Evolutionary conservation across 2,329 filamentous ascomycete species (phyloP).

Genomic region (Alternaria hordeiaustralica): DNA sequence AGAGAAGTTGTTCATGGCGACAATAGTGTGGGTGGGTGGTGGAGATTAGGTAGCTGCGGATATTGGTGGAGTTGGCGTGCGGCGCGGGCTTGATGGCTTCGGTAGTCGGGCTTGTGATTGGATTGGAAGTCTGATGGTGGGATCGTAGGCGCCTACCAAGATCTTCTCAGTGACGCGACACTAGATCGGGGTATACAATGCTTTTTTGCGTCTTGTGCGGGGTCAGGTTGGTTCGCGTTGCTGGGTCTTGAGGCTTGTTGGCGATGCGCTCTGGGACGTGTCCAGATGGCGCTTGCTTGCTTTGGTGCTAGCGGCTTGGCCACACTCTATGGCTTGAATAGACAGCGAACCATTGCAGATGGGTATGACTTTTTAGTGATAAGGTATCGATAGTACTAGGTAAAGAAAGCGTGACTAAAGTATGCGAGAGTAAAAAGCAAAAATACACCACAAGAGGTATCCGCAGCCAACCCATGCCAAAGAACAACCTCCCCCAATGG

Average conservation of each 20-base stretch:
- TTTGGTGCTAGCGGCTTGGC: conserved; percentile 10
- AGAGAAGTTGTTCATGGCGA: conserved; percentile 47
- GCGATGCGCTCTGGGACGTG: not conserved
- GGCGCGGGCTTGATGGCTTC: conserved; percentile 12
- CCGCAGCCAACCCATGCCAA: not conserved
- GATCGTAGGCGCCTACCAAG: not conserved
- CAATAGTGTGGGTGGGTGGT: conserved; percentile 11
- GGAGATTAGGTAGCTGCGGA: conserved; percentile 11
- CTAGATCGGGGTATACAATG: not conserved
- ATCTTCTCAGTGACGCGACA: not conserved
- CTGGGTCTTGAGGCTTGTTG: not conserved
- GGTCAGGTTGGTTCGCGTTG: conserved; percentile 2
- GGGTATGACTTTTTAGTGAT: not conserved
- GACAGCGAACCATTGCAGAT: not conserved
- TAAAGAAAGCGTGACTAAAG: not conserved
- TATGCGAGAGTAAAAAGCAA: not conserved
- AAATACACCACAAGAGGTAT: not conserved
- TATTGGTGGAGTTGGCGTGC: conserved; percentile 15
- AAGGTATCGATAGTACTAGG: not conserved
- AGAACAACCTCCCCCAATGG: not conserved
- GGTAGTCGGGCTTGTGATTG: conserved; percentile 8
- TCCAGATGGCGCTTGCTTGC: not conserved
- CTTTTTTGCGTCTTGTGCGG: conserved; percentile 6
- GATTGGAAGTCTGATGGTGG: conserved; percentile 2
- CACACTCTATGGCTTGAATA: not conserved